Percentiles rank a stretch among this genome's conserved stretches.
phyloP scores from a whole-genome alignment of 2,329 filamentous ascomycete genomes.

The Fusarium chaquense region DNA sequence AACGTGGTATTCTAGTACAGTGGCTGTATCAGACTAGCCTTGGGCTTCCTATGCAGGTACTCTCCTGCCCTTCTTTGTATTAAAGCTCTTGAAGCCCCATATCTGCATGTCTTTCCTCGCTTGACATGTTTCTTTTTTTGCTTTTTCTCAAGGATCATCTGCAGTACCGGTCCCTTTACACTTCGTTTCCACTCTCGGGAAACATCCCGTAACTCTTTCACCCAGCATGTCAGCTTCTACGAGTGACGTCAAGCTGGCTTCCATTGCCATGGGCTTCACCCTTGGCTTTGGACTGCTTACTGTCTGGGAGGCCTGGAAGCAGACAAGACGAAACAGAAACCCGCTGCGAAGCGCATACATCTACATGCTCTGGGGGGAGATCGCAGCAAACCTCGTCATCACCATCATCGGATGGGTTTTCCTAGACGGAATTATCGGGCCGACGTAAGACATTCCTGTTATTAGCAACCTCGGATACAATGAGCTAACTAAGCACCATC shows the following conservation, averaged over 20 bases:
- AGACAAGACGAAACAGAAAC: slow-evolving; percentile 54
- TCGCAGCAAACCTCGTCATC: slow-evolving; percentile 55
- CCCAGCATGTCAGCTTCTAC: slow-evolving; percentile 20
- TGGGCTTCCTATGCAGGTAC: not conserved
- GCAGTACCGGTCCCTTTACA: not conserved
- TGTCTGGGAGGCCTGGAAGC: slow-evolving; percentile 56
- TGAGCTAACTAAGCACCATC: not conserved
- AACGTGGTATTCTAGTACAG: not conserved
- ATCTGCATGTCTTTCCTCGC: not conserved
- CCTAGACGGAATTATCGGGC: slow-evolving; percentile 51
- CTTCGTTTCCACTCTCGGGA: not conserved
- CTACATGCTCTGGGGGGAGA: slow-evolving; percentile 61
- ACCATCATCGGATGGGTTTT: slow-evolving; percentile 56
- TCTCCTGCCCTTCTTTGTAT: not conserved
- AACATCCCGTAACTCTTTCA: not conserved
- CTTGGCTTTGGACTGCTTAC: slow-evolving; percentile 57
- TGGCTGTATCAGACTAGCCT: not conserved
- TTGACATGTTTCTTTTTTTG: not conserved
- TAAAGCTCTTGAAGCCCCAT: slow-evolving; percentile 1
- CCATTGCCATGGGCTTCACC: slow-evolving; percentile 50
- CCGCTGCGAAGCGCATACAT: slow-evolving; percentile 55
- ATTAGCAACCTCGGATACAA: not conserved
- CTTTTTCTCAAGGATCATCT: not conserved
- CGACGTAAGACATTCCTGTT: slow-evolving; percentile 42
- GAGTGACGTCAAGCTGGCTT: slow-evolving; percentile 47